A percentile compares a stretch with the other conserved stretches of the same genome.
Conservation (phyloP, 2,329 filamentous ascomycete genomes). For the Epichloe glyceriae region DNA sequence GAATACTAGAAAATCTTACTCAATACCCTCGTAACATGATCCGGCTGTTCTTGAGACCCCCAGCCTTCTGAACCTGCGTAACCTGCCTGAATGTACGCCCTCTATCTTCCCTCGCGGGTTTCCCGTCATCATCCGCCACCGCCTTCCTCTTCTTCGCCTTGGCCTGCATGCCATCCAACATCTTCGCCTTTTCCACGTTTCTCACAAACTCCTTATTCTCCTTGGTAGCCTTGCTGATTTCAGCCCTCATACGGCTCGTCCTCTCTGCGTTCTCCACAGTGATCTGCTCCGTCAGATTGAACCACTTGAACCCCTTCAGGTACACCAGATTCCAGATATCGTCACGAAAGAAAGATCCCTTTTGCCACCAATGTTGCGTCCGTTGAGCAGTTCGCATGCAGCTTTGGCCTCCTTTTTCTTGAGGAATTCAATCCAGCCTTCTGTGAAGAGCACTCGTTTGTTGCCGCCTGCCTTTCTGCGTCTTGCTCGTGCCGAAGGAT, state of each 20-base stretch:
- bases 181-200: slow-evolving; percentile 70
- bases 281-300: slow-evolving; percentile 62
- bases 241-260: slow-evolving; percentile 60
- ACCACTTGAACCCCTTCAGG: slow-evolving; percentile 75
- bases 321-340: slow-evolving; percentile 81
- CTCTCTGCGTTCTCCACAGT: slow-evolving; percentile 70
- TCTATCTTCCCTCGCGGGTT: slow-evolving; percentile 11
- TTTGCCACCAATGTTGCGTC: slow-evolving; percentile 71
- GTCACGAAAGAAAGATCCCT: slow-evolving; percentile 70
- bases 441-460: slow-evolving; percentile 68
- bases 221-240: slow-evolving; percentile 60
- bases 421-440: slow-evolving; percentile 78
- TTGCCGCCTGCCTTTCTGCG: slow-evolving; percentile 65
- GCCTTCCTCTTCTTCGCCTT: slow-evolving; percentile 31
- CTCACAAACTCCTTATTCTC: slow-evolving; percentile 74
- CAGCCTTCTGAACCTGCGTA: slow-evolving; percentile 39
- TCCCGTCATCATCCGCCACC: slow-evolving; percentile 11
- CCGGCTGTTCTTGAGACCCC: slow-evolving; percentile 33
- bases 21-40: slow-evolving; percentile 45
- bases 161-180: slow-evolving; percentile 61
- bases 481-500: slow-evolving; percentile 49
- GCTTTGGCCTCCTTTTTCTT: slow-evolving; percentile 64
- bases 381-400: slow-evolving; percentile 65
- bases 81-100: slow-evolving; percentile 53
- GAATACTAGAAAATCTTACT: slow-evolving; percentile 47